Evolutionary conservation across 768 basidiomycete species (phyloP), one percentile per base, ranked within the genome.

Genomic region (Psilocybe cyanescens): DNA sequence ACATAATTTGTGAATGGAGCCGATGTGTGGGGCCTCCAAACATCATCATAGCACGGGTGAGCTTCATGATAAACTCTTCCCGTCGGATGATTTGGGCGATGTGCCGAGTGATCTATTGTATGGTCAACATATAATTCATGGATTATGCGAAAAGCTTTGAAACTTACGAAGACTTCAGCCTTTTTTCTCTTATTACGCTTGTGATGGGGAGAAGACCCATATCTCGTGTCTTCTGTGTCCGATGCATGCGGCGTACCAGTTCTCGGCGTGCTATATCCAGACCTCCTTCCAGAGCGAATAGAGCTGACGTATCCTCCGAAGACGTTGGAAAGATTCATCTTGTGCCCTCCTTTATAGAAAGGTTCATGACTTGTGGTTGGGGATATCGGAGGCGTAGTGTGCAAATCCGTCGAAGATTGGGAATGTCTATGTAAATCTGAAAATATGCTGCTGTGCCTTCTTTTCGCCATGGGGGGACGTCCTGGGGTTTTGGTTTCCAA

Each of bases 31-130:
- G 91, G 4, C 88, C 89, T 8, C 92, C 93, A 65, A 92, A 94
- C 85, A 91, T 92, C 91, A 95, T 95, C 82, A 95, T 87, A 8
- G 91, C 87, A 54, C 91, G 84, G 5, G 89, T 85, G 30, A 95
- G 84, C 78, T 94, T 94, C 73, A 94, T 76, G 53, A 95, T 82
- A 75, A 95, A 95, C 59, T 90, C 89, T 70, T 96, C 92, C 35
- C 94, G 81, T 65, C 86, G 85, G 31, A 93, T 82, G 59, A 94
- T 89, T 59, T 89, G 88, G 1, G 92, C 92, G 30, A 94, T 89
- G 65, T 95, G 92, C 56, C 87, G 87, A 24, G 91, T 92, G 61
- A 92, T 92, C 91, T 92, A 45, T 39, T 9, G 11, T 17, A 17
- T 29, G 44, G 48, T 58, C n/a, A 58, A n/a, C 19, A 7, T 46